Base-by-base conservation (phyloP, 345 rosid species). In the Eucalyptus paniculata region DNA sequence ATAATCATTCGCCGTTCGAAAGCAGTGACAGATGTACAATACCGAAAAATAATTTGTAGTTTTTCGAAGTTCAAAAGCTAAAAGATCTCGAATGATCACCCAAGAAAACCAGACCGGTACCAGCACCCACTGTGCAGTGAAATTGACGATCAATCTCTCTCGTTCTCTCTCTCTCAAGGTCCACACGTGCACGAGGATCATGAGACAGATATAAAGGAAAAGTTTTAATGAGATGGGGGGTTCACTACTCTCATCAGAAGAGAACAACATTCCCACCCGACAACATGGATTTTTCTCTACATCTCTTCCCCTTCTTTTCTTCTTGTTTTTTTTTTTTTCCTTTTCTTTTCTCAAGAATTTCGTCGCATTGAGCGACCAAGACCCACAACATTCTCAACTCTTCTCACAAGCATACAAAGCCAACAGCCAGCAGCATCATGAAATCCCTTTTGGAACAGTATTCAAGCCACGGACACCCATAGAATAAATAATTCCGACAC, bases 1-100 rank as follows among this genome's bases (percentile, higher is more conserved):
- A 23, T 67, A 65, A 65, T 30, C 5, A 30, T 65, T n/a, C 0
- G 14, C 0, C 17, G 0, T 30, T 13, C 3, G 72, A n/a, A 65
- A n/a, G 37, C 40, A 16, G 19, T n/a, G 77, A 32, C 77, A 8
- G 5, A 3, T 53, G 58, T 8, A 53, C 26, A 53, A 11, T 56
- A 56, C 28, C 62, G 2, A 24, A 56, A 24, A 24, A 56, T 56
- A 56, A 56, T 56, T 5, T 56, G 30, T 10, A 56, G 30, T 24
- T 24, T 56, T 56, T 56, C 62, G 30, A 56, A 56, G 58, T 53
- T 53, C 2, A 21, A 53, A 53, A 53, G 58, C 58, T 21, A 53
- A 53, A 53, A 53, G 58, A 53, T 53, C 58, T 53, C 72, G 34
- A 30, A 62, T 30, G 72, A 30, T 62, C 18, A 30, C 32, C 72